Evolutionary conservation across 108 stramenopile species (phyloP).

Genomic region (Mediolabrus comicus): DNA sequence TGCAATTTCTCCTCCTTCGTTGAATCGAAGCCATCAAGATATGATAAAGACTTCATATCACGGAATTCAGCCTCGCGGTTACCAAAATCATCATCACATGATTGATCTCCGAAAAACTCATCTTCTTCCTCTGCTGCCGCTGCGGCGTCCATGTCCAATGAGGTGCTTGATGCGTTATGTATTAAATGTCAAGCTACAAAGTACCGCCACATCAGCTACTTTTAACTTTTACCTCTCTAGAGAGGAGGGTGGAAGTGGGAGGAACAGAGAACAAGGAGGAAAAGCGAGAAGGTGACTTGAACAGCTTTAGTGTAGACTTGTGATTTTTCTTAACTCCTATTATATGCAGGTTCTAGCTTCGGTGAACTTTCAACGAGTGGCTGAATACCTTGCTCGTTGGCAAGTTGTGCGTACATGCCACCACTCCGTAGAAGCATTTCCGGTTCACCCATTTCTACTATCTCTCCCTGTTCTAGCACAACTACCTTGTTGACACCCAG

Average conservation of each 20-base stretch:
- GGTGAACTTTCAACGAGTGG: conserved; percentile 11
- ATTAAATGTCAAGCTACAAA: no score
- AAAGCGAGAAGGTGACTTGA: no score
- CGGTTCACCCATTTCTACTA: conserved; percentile 92
- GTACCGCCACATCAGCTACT: no score
- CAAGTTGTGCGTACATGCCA: conserved; percentile 75
- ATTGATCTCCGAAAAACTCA: conserved; percentile 47
- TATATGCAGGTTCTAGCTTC: neutral
- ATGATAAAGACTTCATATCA: conserved; percentile 41
- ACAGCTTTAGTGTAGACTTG: no score
- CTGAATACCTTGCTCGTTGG: conserved; percentile 80
- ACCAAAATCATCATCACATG: conserved; percentile 39
- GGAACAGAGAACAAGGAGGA: no score
- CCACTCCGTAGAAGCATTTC: conserved; percentile 72
- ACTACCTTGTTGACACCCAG: conserved; percentile 88
- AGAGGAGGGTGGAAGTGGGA: no score
- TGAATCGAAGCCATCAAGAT: conserved; percentile 68
- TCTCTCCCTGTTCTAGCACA: conserved; percentile 84
- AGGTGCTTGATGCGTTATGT: no score
- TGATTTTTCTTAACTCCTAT: no score
- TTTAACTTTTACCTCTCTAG: no score
- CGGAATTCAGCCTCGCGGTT: conserved; percentile 13
- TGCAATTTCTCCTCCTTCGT: conserved; percentile 65
- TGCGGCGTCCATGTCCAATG: neutral
- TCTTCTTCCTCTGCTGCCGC: conserved; percentile 16